Conservation (phyloP, 805 yeast genomes). For the Jamesozyma gamospora region DNA sequence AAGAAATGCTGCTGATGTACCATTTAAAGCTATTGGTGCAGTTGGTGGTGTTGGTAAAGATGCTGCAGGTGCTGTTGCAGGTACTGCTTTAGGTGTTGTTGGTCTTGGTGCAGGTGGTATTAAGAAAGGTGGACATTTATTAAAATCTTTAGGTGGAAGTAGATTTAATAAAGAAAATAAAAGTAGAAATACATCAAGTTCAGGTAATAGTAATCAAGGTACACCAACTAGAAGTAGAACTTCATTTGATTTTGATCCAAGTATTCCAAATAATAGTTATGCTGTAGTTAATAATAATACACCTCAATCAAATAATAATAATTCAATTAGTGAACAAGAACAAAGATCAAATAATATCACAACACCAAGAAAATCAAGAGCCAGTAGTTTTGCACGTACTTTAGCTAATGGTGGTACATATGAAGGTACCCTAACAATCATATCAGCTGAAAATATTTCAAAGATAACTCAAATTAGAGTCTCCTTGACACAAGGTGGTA, state of each 20-base stretch:
- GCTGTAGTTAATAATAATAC: conserved; percentile 15
- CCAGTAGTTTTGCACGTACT: conserved; percentile 21
- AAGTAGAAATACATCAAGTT: neutral
- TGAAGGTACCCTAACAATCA: conserved; percentile 46
- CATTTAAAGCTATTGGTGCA: conserved; percentile 37
- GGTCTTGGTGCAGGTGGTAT: conserved; percentile 41
- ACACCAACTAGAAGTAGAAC: neutral
- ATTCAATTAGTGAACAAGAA: conserved; percentile 1
- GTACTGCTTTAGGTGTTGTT: conserved; percentile 24
- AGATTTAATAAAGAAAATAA: conserved; percentile 10
- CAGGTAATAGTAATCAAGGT: neutral
- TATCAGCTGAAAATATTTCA: conserved; percentile 38
- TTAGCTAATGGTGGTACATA: conserved; percentile 25
- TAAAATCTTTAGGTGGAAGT: conserved; percentile 29
- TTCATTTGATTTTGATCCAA: conserved; percentile 17
- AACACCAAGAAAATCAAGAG: conserved; percentile 4
- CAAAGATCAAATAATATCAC: neutral
- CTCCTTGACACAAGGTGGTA: conserved; percentile 36
- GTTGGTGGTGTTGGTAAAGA: conserved; percentile 33
- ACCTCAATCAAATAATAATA: neutral
- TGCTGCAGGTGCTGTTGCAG: conserved; percentile 32
- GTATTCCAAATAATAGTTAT: conserved; percentile 25
- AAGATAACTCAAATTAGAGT: conserved; percentile 44
- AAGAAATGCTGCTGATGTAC: conserved; percentile 34
- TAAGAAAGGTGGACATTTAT: conserved; percentile 37